phyloP scores from a whole-genome alignment of 208 protist genomes.

The Crithidia brevicula region DNA sequence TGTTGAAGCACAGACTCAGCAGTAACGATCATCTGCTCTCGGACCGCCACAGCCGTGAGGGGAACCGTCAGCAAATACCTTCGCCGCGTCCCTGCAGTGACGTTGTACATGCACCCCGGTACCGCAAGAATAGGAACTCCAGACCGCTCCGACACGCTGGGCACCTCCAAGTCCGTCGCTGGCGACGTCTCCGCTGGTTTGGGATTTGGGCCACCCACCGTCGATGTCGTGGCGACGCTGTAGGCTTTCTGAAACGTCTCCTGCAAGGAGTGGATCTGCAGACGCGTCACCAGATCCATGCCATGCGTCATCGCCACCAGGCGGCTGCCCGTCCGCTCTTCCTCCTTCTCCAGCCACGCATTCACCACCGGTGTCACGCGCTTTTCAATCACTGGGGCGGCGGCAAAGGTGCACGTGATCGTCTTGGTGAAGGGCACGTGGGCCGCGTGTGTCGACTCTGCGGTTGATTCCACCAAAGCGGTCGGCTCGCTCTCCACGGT shows the following conservation, averaged over 20 bases:
- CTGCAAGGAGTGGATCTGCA: constrained; percentile 62
- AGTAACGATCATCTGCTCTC: constrained; percentile 26
- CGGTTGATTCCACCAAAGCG: background rate
- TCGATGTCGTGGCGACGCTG: background rate
- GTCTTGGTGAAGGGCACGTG: constrained; percentile 34
- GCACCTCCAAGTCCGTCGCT: background rate
- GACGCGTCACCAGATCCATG: constrained; percentile 56
- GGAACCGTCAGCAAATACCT: constrained; percentile 27
- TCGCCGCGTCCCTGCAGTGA: constrained; percentile 23
- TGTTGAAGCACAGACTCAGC: constrained; percentile 46
- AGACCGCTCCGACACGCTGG: constrained; percentile 1
- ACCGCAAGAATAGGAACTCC: constrained; percentile 25
- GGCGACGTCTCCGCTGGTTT: too few relatives aligned
- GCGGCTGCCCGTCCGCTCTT: constrained; percentile 39
- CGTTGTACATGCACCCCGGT: constrained; percentile 35
- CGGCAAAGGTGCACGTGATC: constrained; percentile 57
- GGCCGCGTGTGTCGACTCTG: background rate
- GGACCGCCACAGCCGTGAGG: constrained; percentile 14
- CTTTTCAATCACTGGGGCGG: constrained; percentile 66
- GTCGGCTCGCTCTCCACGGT: background rate
- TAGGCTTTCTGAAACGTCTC: constrained; percentile 30
- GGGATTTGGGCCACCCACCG: too few relatives aligned
- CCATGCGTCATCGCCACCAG: constrained; percentile 66
- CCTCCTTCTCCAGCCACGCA: constrained; percentile 27
- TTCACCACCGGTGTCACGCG: constrained; percentile 29